Evolutionary conservation across 2,329 filamentous ascomycete genomes (phyloP).

Genomic region (Berkeleyomyces rouxiae): DNA sequence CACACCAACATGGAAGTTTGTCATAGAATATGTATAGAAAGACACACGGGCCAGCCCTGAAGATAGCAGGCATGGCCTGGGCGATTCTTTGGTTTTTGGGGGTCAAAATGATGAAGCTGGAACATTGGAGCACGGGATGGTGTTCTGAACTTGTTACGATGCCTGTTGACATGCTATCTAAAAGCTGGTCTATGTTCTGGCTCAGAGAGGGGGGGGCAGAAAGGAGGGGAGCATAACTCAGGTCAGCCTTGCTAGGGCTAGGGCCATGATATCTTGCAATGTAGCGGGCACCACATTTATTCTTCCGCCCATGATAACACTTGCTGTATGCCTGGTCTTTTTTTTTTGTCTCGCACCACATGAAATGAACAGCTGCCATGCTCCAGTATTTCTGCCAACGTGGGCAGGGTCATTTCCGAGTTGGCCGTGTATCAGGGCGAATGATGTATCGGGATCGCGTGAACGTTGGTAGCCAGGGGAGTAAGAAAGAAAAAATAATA

Average conservation of each 20-base stretch:
- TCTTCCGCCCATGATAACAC: background rate
- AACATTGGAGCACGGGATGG: background rate
- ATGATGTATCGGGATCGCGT: too few relatives aligned
- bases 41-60: background rate
- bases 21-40: background rate
- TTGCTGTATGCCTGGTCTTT: too few relatives aligned
- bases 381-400: background rate
- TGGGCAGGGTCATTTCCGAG: too few relatives aligned
- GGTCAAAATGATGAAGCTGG: background rate
- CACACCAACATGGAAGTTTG: background rate
- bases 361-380: background rate
- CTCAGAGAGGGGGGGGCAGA: background rate
- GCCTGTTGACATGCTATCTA: background rate
- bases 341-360: background rate
- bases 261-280: background rate
- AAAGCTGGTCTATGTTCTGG: background rate
- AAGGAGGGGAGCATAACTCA: background rate
- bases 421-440: too few relatives aligned
- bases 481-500: too few relatives aligned
- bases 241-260: background rate
- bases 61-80: slow-evolving; percentile 1
- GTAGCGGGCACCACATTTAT: background rate
- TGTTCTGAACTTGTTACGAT: background rate
- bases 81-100: background rate
- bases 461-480: too few relatives aligned